Evolutionary conservation across 177 flowering plant species (phyloP), one percentile per base, ranked within the genome.

Genomic region (Vitis hybrid): DNA sequence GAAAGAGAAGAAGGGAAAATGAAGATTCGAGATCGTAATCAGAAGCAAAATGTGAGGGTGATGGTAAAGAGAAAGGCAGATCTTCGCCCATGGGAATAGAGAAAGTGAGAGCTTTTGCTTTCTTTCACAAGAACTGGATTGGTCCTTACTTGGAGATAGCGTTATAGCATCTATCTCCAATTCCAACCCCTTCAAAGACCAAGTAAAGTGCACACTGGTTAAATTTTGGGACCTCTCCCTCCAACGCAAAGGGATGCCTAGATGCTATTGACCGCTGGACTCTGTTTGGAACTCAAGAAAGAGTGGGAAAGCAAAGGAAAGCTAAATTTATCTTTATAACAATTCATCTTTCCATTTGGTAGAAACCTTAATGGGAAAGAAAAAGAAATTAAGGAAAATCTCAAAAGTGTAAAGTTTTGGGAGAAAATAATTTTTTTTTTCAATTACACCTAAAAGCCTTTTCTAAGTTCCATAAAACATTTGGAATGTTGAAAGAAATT

Each of bases 71-170:
- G 45, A 78, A 72, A 78, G 79, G 71, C 75, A 78, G 80, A 75
- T 75, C 77, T 72, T 75, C 74, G 48, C 68, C 78, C 85, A 81
- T 81, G 83, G 86, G 83, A 80, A 80, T 72, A 80, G 83, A 80
- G 83, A 80, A 80, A 80, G 80, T 74, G 69, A 68, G 69, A 70
- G 73, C 78, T 66, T 70, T 72, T 77, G 77, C 75, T 79, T 71
- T 51, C 31, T 53, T 51, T 70, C 60, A 52, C 65, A 65, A 59
- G 50, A 70, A 50, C 57, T 65, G 60, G 58, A 49, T 68, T 75
- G 55, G n/a, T 10, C 49, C 68, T 57, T 64, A 50, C 57, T 29
- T 71, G 56, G 45, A 31, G 60, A 52, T 62, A 55, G 75, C 18
- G 71, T 67, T 67, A 39, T 39, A 67, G 64, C 64, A 70, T 62